Percentiles rank a stretch among this genome's conserved stretches.
phyloP scores from a whole-genome alignment of 768 basidiomycete genomes.

The Suillus lakei region DNA sequence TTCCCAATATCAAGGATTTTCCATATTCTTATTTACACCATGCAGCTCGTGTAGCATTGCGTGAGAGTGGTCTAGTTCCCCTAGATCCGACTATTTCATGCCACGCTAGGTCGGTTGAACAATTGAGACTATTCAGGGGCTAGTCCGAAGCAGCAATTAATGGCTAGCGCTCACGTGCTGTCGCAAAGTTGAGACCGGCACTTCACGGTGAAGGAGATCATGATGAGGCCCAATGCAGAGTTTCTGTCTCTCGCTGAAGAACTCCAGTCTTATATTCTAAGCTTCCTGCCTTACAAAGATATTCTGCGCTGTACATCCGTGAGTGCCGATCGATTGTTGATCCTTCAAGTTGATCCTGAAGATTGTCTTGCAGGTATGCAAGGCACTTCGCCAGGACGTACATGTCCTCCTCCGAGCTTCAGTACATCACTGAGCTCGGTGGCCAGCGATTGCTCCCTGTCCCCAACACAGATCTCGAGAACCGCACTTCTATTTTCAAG shows the following conservation, averaged over 20 bases:
- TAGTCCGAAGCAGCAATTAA: too few relatives aligned
- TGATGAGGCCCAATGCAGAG: too few relatives aligned
- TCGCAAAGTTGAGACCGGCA: too few relatives aligned
- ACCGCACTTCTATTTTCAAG: neutral
- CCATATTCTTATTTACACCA: neutral
- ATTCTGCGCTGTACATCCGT: slow-evolving; percentile 7
- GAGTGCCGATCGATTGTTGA: neutral
- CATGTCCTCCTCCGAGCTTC: slow-evolving; percentile 5
- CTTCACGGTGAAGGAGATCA: too few relatives aligned
- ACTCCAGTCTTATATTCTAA: slow-evolving; percentile 5
- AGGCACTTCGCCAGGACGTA: slow-evolving; percentile 1
- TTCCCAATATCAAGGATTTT: neutral
- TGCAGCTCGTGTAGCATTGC: neutral
- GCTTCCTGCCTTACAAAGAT: slow-evolving; percentile 7
- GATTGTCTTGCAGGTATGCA: slow-evolving; percentile 6
- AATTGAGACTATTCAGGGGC: too few relatives aligned
- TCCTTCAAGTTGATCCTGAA: neutral
- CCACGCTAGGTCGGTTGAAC: too few relatives aligned
- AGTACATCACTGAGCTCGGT: slow-evolving; percentile 10
- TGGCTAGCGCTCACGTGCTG: too few relatives aligned
- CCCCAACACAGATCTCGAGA: neutral
- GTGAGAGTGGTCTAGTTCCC: neutral
- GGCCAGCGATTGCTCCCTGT: slow-evolving; percentile 4
- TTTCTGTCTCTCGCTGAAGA: slow-evolving; percentile 6
- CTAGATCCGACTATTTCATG: too few relatives aligned